Evolutionary conservation across 2,329 filamentous ascomycete species (phyloP).

Genomic region (Cyphellophora attinorum): DNA sequence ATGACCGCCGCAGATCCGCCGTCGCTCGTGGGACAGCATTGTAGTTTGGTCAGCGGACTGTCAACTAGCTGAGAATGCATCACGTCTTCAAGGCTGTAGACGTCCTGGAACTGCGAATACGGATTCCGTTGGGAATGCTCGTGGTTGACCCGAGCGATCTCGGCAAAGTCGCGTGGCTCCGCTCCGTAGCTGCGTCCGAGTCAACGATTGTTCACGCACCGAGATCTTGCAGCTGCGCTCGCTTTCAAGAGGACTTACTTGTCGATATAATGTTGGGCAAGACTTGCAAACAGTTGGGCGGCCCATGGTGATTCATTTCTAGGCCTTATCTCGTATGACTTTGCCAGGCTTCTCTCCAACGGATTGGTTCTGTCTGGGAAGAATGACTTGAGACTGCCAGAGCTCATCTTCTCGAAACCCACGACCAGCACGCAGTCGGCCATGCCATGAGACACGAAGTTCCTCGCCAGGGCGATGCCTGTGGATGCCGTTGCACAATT

Average conservation of each 20-base stretch:
- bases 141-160: conserved; percentile 90
- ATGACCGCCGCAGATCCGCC: conserved; percentile 81
- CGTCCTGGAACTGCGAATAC: conserved; percentile 93
- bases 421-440: conserved; percentile 85
- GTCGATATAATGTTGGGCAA: conserved; percentile 88
- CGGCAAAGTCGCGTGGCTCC: conserved; percentile 75
- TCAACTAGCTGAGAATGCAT: conserved; percentile 67
- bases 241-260: no score
- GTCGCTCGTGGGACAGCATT: conserved; percentile 94
- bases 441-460: conserved; percentile 66
- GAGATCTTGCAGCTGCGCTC: no score
- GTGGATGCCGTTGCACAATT: conserved; percentile 93
- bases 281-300: conserved; percentile 92
- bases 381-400: conserved; percentile 69
- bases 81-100: conserved; percentile 81
- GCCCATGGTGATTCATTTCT: conserved; percentile 72
- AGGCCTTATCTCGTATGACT: conserved; percentile 77
- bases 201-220: conserved; percentile 6
- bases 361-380: conserved; percentile 81
- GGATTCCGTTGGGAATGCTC: conserved; percentile 83
- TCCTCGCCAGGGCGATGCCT: conserved; percentile 73
- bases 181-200: conserved; percentile 69
- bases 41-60: conserved; percentile 87
- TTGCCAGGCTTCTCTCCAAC: conserved; percentile 57
- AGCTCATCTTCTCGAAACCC: conserved; percentile 97